Evolutionary conservation across 768 basidiomycete species (phyloP).

Genomic region (Candolleomyces efflorescens): DNA sequence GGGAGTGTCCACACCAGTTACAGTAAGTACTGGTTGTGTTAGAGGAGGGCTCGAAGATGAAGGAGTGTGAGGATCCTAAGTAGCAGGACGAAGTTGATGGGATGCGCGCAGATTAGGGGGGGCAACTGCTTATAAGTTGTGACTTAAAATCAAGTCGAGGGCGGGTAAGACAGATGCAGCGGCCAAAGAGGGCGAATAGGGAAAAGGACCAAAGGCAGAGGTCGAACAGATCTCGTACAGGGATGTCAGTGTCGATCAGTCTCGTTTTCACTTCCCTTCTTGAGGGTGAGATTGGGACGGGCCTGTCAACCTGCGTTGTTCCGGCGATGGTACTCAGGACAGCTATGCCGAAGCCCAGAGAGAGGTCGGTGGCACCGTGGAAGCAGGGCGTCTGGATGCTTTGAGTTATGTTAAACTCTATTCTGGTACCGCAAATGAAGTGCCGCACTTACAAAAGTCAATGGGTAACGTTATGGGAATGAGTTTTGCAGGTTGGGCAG

Average conservation of each 20-base stretch:
- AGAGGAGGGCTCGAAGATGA: conserved; percentile 1
- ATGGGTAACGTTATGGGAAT: not conserved
- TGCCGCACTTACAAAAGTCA: too few species aligned
- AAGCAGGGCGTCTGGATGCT: not conserved
- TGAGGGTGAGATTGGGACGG: not conserved
- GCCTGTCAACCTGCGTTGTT: conserved; percentile 1
- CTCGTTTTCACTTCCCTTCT: not conserved
- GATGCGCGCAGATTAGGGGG: conserved; percentile 5
- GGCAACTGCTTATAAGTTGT: not conserved
- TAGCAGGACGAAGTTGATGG: not conserved
- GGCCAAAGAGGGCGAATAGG: not conserved
- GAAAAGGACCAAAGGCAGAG: conserved; percentile 4
- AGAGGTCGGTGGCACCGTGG: not conserved
- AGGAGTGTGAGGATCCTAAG: not conserved
- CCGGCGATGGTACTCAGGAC: not conserved
- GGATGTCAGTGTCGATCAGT: conserved; percentile 1
- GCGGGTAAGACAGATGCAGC: not conserved
- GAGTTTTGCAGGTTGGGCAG: too few species aligned
- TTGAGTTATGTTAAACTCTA: not conserved
- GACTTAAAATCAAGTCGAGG: conserved; percentile 2
- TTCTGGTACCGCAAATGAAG: too few species aligned
- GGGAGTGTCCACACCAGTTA: conserved; percentile 6
- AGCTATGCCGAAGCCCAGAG: not conserved
- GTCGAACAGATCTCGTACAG: not conserved
- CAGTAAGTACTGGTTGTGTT: conserved; percentile 3